These are phyloP conservation scores for Boletellus deceptivus DNA, from an alignment of 1,284 basidiomycete genomes.

Conservation along the genomic window DNA sequence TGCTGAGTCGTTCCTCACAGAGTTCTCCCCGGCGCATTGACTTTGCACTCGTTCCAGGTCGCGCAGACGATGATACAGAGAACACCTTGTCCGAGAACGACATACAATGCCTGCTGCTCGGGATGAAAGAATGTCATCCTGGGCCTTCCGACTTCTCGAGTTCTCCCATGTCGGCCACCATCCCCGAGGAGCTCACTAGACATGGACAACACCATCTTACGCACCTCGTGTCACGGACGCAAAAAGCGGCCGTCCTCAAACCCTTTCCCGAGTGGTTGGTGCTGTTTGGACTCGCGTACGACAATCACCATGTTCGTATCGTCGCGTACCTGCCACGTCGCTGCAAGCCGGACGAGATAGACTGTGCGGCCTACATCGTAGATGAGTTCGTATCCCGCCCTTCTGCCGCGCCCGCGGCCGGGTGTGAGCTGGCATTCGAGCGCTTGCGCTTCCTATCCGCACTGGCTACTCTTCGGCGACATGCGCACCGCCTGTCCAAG, in stretches of 20 bases:
- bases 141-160: neutral
- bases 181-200: conserved; percentile 18
- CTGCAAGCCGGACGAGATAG: conserved; percentile 4
- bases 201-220: conserved; percentile 15
- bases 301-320: conserved; percentile 16
- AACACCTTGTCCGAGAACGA: neutral
- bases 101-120: conserved; percentile 16
- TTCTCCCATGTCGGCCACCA: neutral
- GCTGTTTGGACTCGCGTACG: conserved; percentile 26
- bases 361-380: conserved; percentile 18
- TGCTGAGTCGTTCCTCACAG: neutral
- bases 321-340: conserved; percentile 22
- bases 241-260: neutral
- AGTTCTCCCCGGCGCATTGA: conserved; percentile 1
- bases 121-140: conserved; percentile 9
- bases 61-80: neutral
- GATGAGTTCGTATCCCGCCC: conserved; percentile 19
- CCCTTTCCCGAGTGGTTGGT: conserved; percentile 30
- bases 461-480: conserved; percentile 18
- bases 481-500: conserved; percentile 15
- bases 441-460: conserved; percentile 23
- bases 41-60: conserved; percentile 18
- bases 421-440: conserved; percentile 14
- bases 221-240: conserved; percentile 13
- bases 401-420: neutral